A percentile compares a stretch with the other conserved stretches of the same genome.
These are phyloP conservation scores for Elaphomyces granulatus DNA, from an alignment of 495 filamentous ascomycete species.

Conservation along the genomic window DNA sequence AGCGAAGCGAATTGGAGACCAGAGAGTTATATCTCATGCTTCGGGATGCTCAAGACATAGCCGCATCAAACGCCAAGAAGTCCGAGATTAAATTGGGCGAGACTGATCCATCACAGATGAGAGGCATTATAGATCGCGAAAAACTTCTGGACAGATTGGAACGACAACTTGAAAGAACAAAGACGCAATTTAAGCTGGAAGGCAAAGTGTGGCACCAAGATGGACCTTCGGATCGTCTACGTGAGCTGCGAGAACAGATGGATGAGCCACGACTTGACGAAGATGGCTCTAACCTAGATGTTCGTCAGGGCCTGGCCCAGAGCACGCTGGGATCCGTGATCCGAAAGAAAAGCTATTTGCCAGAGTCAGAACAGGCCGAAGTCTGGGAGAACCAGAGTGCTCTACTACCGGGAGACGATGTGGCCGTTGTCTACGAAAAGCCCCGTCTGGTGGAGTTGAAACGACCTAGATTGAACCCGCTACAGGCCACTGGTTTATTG, in stretches of 20 bases:
- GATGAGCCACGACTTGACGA: conserved; percentile 43
- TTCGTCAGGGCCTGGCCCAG: conserved; percentile 32
- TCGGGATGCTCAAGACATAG: conserved; percentile 91
- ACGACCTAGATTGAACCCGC: conserved; percentile 58
- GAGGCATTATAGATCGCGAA: conserved; percentile 86
- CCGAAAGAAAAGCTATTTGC: conserved; percentile 42
- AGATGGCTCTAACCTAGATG: conserved; percentile 38
- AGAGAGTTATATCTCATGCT: conserved; percentile 97
- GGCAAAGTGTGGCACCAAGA: conserved; percentile 84
- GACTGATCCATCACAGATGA: conserved; percentile 61
- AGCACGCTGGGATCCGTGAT: conserved; percentile 53
- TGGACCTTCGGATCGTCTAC: conserved; percentile 78
- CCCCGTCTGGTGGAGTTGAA: conserved; percentile 52
- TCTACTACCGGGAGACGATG: conserved; percentile 27
- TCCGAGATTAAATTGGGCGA: conserved; percentile 38
- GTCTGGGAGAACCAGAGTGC: conserved; percentile 22
- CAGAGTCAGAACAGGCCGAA: conserved; percentile 27
- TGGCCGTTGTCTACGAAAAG: conserved; percentile 46
- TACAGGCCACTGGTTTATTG: conserved; percentile 59
- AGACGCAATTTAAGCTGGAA: conserved; percentile 96
- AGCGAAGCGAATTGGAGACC: conserved; percentile 90
- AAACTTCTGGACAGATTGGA: conserved; percentile 83
- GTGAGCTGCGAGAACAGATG: conserved; percentile 90
- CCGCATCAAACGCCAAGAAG: conserved; percentile 72
- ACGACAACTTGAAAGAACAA: conserved; percentile 88